phyloP scores from a whole-genome alignment of 1,284 basidiomycete genomes.

The Malassezia brasiliensis region DNA sequence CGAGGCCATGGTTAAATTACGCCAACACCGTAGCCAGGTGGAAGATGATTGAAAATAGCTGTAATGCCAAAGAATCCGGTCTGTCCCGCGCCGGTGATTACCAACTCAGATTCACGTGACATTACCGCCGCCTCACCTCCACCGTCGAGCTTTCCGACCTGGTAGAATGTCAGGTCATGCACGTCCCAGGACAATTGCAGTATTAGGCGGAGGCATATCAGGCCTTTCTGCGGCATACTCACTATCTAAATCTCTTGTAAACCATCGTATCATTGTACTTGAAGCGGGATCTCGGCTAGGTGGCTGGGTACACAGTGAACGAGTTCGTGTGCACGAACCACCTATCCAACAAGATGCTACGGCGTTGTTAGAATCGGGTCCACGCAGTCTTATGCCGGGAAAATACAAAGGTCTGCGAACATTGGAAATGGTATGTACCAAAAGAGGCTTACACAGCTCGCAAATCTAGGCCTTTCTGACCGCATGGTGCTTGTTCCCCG shows the following conservation, averaged over 20 bases:
- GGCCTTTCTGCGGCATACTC: constrained; percentile 73
- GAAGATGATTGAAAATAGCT: constrained; percentile 9
- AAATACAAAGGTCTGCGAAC: constrained; percentile 49
- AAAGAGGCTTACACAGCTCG: constrained; percentile 54
- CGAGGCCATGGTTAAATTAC: constrained; percentile 13
- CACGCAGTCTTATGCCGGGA: constrained; percentile 37
- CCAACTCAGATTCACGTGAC: constrained; percentile 14
- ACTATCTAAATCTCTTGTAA: constrained; percentile 60
- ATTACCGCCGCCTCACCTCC: background rate
- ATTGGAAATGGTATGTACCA: constrained; percentile 65
- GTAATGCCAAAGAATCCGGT: constrained; percentile 9
- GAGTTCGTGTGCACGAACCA: constrained; percentile 48
- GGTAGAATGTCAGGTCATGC: background rate
- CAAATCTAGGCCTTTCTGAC: constrained; percentile 59
- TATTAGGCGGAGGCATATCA: constrained; percentile 71
- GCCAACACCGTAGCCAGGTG: constrained; percentile 1
- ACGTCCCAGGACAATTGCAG: constrained; percentile 47
- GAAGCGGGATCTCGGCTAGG: constrained; percentile 62
- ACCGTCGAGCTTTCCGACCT: too few relatives aligned
- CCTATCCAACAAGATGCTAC: background rate
- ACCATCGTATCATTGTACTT: constrained; percentile 57
- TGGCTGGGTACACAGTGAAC: constrained; percentile 69
- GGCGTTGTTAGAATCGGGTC: constrained; percentile 38
- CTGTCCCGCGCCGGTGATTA: constrained; percentile 19
- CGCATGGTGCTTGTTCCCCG: constrained; percentile 60